Base-by-base conservation (phyloP, 345 rosid species). In the Linum tenue region DNA sequence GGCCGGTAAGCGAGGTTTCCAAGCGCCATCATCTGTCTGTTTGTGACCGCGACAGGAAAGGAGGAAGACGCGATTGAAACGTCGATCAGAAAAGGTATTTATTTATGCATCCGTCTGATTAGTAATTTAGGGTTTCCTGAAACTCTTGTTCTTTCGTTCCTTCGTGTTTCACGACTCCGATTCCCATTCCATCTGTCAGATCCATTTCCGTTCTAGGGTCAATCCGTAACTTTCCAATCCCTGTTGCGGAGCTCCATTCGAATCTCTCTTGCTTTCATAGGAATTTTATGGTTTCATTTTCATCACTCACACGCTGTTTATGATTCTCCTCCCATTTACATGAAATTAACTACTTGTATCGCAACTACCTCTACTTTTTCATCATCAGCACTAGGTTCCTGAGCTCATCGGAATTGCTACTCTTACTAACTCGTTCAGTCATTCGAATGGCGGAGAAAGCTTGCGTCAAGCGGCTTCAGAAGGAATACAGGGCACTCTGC, bases 401-500 rank as follows among this genome's bases (percentile, higher is more conserved):
- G 50, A 43, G 9, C 50, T 7, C 10, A 43, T 1, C 10, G 50
- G 50, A 43, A 43, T 43, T 43, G 50, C 50, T 43, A 43, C 50
- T 43, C 2, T 11, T 11, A 5, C 50, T 43, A 43, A 22, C 31
- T 43, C 6, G 50, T 60, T 22, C 67, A 65, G 72, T 57, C 58
- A 37, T 22, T 55, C 42, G 55, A 56, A 94, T 94, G 99, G 97
- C 97, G 31, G 99, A 87, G 69, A 91, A 85, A 82, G 80, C 95
- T 8, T 92, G 98, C 68, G 82, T 88, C 42, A 88, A 83, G 77
- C 97, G 99, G 55, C 95, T 91, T 62, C 99, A 94, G 76, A 89
- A 91, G 87, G 99, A 94, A 76, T 94, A 80, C 70, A 88, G 97
- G 81, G 87, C 96, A 40, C 95, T 94, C 40, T 90, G 96, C 78